A percentile compares a stretch with the other conserved stretches of the same genome.
Conservation (phyloP, 1,284 basidiomycete genomes). For the Papiliotrema fonsecae region DNA sequence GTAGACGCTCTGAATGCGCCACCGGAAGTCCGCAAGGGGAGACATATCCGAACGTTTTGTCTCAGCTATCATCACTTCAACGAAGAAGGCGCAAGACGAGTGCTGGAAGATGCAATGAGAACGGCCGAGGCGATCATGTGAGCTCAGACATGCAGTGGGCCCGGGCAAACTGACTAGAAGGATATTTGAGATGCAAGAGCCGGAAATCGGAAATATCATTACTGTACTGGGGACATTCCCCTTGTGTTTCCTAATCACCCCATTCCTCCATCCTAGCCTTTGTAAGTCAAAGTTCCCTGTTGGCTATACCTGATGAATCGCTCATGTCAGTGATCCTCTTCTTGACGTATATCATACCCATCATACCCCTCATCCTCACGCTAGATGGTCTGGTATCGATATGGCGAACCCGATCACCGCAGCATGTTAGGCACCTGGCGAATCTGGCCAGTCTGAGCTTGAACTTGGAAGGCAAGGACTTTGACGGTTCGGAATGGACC, state of each 20-base stretch:
- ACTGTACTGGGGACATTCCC: slow-evolving; percentile 27
- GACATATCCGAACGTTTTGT: slow-evolving; percentile 38
- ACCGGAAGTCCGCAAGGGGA: slow-evolving; percentile 4
- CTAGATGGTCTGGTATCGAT: slow-evolving; percentile 36
- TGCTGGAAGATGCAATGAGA: slow-evolving; percentile 37
- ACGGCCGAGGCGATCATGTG: slow-evolving; percentile 36
- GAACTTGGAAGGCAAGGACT: slow-evolving; percentile 17
- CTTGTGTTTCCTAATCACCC: slow-evolving; percentile 26
- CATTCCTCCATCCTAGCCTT: slow-evolving; percentile 24
- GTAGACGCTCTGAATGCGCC: slow-evolving; percentile 31
- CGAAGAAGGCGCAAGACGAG: slow-evolving; percentile 26
- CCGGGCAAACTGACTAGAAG: slow-evolving; percentile 8
- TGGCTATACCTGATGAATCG: neutral
- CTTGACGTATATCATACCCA: slow-evolving; percentile 39
- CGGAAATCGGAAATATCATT: slow-evolving; percentile 25
- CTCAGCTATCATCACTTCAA: slow-evolving; percentile 42
- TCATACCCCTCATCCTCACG: slow-evolving; percentile 35
- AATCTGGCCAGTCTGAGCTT: slow-evolving; percentile 23
- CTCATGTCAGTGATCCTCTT: slow-evolving; percentile 25
- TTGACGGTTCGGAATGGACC: slow-evolving; percentile 23
- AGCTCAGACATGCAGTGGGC: slow-evolving; percentile 4
- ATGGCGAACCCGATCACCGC: slow-evolving; percentile 24
- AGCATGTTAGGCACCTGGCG: slow-evolving; percentile 30
- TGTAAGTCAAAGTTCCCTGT: slow-evolving; percentile 17
- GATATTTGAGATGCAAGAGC: slow-evolving; percentile 40